Conservation (phyloP, 2,329 filamentous ascomycete genomes). For the Monosporascus sp. region DNA sequence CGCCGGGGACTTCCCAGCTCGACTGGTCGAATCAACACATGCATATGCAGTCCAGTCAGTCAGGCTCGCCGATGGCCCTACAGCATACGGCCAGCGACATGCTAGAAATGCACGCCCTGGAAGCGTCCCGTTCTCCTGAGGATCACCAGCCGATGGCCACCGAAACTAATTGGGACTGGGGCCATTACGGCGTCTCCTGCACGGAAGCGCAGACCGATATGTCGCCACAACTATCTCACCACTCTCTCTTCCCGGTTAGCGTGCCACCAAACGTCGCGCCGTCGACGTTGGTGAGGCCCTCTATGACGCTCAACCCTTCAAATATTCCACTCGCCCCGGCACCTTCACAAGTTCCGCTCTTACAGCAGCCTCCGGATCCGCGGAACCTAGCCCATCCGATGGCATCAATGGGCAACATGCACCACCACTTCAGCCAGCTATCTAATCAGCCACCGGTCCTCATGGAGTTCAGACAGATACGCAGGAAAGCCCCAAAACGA, state of each 20-base stretch:
- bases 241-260: conserved; percentile 13
- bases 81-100: conserved; percentile 32
- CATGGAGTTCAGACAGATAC: conserved; percentile 7
- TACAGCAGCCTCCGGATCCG: conserved; percentile 15
- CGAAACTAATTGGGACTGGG: conserved; percentile 30
- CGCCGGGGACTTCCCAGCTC: conserved; percentile 43
- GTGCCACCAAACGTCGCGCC: conserved; percentile 15
- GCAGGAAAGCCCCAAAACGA: conserved; percentile 14
- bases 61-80: conserved; percentile 40
- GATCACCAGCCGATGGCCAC: conserved; percentile 27
- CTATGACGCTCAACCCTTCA: conserved; percentile 7
- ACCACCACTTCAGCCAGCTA: conserved; percentile 10
- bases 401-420: conserved; percentile 12
- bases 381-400: conserved; percentile 13
- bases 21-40: conserved; percentile 40
- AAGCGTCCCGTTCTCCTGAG: conserved; percentile 26
- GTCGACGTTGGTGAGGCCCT: conserved; percentile 15
- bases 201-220: conserved; percentile 23
- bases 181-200: conserved; percentile 31
- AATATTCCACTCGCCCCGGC: conserved; percentile 17
- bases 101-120: conserved; percentile 34
- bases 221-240: conserved; percentile 21
- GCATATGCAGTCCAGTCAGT: conserved; percentile 35
- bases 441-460: conserved; percentile 9
- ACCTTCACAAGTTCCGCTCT: conserved; percentile 16